Conservation (phyloP, 768 basidiomycete species). For the Podaxis carcinomalis region DNA sequence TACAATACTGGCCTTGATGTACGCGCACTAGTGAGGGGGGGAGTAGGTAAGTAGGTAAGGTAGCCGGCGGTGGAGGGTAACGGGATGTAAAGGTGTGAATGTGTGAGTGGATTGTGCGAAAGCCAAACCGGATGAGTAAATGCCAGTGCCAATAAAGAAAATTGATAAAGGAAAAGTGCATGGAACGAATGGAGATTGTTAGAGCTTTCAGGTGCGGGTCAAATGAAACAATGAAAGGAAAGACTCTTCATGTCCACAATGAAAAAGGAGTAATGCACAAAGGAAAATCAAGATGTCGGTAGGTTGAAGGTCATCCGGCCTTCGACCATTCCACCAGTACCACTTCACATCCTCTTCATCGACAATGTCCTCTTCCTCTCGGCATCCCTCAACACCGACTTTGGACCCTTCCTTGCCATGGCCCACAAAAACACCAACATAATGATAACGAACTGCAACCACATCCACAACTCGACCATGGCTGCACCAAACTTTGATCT, state of each 20-base stretch:
- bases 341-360: conserved; percentile 6
- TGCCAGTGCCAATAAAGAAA: not conserved
- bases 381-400: conserved; percentile 53
- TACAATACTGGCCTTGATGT: not conserved
- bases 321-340: conserved; percentile 6
- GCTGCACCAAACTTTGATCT: conserved; percentile 31
- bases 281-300: conserved; percentile 3
- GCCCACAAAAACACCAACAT: conserved; percentile 75
- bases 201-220: not conserved
- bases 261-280: not conserved
- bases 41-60: not conserved
- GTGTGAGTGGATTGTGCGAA: not conserved
- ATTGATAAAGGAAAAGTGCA: not conserved
- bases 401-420: conserved; percentile 75
- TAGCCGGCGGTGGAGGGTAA: not conserved
- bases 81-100: not conserved
- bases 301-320: not conserved
- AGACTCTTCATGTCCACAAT: not conserved
- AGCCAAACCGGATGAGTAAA: not conserved
- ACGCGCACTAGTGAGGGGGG: not conserved
- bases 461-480: conserved; percentile 76
- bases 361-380: conserved; percentile 20
- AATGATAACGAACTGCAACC: conserved; percentile 77
- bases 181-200: not conserved
- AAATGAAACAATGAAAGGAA: not conserved